These are phyloP conservation scores for Penicillium turbatum DNA, from an alignment of 495 filamentous ascomycete genomes.

Conservation along the genomic window DNA sequence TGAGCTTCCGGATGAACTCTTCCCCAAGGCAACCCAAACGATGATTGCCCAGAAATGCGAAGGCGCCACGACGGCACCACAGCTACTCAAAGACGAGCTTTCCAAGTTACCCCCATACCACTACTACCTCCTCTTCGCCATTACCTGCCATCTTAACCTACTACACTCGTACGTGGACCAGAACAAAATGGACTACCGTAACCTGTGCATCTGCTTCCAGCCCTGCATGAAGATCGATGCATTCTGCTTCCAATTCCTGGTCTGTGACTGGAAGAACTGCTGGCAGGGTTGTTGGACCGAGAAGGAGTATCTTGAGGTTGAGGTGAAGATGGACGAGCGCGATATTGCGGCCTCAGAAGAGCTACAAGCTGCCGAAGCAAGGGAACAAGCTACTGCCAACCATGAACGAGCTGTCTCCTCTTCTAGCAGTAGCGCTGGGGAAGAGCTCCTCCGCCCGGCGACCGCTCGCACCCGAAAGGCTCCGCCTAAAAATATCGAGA, in stretches of 20 bases:
- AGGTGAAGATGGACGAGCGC: slow-evolving; percentile 56
- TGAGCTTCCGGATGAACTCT: slow-evolving; percentile 86
- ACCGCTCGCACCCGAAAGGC: slow-evolving; percentile 33
- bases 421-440: slow-evolving; percentile 51
- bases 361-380: slow-evolving; percentile 14
- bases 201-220: slow-evolving; percentile 91
- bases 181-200: slow-evolving; percentile 93
- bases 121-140: slow-evolving; percentile 93
- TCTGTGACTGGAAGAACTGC: slow-evolving; percentile 88
- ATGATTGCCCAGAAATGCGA: slow-evolving; percentile 69
- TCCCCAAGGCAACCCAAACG: slow-evolving; percentile 74
- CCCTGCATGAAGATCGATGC: slow-evolving; percentile 89
- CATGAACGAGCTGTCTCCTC: slow-evolving; percentile 63
- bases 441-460: slow-evolving; percentile 32
- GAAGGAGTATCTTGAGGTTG: slow-evolving; percentile 67
- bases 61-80: slow-evolving; percentile 70
- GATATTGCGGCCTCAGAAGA: slow-evolving; percentile 25
- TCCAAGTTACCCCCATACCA: slow-evolving; percentile 87
- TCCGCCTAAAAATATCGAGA: slow-evolving; percentile 40
- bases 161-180: slow-evolving; percentile 78
- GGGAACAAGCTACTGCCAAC: slow-evolving; percentile 11
- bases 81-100: slow-evolving; percentile 80
- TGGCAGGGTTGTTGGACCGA: slow-evolving; percentile 97
- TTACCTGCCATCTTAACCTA: slow-evolving; percentile 87
- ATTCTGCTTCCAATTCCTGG: slow-evolving; percentile 86